phyloP scores from a whole-genome alignment of 2,329 filamentous ascomycete genomes.

The Fusarium fujikuroi region DNA sequence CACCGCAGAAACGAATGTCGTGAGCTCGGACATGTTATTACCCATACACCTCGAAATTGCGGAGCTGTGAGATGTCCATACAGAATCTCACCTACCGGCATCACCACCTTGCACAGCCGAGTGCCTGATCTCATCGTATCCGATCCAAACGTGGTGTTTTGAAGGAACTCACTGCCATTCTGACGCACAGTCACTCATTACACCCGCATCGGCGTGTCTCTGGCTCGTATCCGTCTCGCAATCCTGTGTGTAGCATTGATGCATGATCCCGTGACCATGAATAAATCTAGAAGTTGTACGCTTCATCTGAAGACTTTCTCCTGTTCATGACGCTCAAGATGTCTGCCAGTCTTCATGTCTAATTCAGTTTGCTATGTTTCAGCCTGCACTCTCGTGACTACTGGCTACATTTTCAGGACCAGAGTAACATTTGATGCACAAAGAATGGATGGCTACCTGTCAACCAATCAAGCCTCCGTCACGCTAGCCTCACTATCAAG shows the following conservation, averaged over 20 bases:
- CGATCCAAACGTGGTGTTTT: not conserved
- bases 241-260: not conserved
- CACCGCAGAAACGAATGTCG: not conserved
- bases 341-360: not conserved
- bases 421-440: not conserved
- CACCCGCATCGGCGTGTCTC: constrained; percentile 1
- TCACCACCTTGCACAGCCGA: constrained; percentile 8
- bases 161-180: not conserved
- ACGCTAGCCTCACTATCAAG: constrained; percentile 1
- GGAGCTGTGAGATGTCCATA: constrained; percentile 4
- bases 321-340: not conserved
- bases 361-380: not conserved
- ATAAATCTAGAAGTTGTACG: not conserved
- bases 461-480: not conserved
- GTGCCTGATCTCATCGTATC: constrained; percentile 21
- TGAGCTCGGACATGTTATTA: not conserved
- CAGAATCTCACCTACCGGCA: not conserved
- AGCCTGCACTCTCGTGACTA: not conserved
- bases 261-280: not conserved
- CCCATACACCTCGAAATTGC: not conserved
- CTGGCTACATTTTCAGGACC: not conserved
- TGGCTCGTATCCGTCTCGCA: not conserved
- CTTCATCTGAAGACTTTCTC: not conserved
- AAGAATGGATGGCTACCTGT: not conserved
- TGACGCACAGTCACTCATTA: not conserved